A percentile compares a stretch with the other conserved stretches of the same genome.
These are phyloP conservation scores for Protea cynaroides DNA, from an alignment of 164 flowering plant genomes.

Conservation along the genomic window DNA sequence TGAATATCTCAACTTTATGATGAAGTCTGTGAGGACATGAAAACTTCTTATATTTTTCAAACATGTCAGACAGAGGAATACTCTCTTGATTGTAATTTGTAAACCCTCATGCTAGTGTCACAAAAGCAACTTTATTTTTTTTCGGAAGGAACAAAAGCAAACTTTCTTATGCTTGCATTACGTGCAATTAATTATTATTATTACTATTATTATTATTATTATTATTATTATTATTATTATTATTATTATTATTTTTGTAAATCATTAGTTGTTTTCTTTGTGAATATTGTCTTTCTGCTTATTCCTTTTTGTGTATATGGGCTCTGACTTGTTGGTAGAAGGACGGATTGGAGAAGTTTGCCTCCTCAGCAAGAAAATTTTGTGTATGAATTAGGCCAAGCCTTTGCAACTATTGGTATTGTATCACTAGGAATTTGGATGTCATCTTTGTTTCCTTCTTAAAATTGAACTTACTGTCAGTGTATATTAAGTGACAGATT, in stretches of 20 bases:
- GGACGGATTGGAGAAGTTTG: constrained; percentile 73
- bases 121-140: no score
- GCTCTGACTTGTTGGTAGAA: constrained; percentile 29
- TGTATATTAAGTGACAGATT: constrained; percentile 26
- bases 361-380: constrained; percentile 53
- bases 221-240: no score
- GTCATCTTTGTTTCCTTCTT: constrained; percentile 46
- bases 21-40: background rate
- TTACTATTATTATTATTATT: no score
- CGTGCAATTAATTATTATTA: no score
- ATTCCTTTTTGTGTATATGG: background rate
- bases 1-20: background rate
- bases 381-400: constrained; percentile 62
- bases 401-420: constrained; percentile 67
- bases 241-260: background rate
- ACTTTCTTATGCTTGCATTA: background rate
- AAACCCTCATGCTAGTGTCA: no score
- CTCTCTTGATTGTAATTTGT: background rate
- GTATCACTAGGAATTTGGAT: constrained; percentile 90
- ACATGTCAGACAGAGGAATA: background rate
- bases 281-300: background rate
- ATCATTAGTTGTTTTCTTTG: background rate
- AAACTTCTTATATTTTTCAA: background rate
- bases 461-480: constrained; percentile 8
- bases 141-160: no score